A percentile compares a stretch with the other conserved stretches of the same genome.
Evolutionary conservation across 2,329 filamentous ascomycete species (phyloP).

Genomic region (Elsinoe batatas): DNA sequence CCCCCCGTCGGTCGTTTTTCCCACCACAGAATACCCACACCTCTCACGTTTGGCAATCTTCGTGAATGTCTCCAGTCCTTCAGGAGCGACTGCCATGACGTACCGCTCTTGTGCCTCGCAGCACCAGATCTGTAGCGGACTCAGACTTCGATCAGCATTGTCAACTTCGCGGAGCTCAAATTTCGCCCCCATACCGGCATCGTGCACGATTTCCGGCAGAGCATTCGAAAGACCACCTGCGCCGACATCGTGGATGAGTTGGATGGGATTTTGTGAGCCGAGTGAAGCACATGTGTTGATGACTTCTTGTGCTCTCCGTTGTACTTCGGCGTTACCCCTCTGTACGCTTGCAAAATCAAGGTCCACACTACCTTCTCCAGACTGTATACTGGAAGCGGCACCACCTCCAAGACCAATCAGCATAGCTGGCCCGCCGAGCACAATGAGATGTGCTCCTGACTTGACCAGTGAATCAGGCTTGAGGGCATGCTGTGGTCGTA

Average conservation of each 20-base stretch:
- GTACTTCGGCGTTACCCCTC: slow-evolving; percentile 92
- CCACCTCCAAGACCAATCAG: slow-evolving; percentile 92
- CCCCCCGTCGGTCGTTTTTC: slow-evolving; percentile 54
- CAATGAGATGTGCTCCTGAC: slow-evolving; percentile 80
- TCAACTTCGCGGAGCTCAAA: slow-evolving; percentile 95
- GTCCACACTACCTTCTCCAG: slow-evolving; percentile 79
- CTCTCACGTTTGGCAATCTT: slow-evolving; percentile 69
- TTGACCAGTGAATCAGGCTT: slow-evolving; percentile 73
- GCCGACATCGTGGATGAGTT: slow-evolving; percentile 95
- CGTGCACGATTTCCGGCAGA: slow-evolving; percentile 80
- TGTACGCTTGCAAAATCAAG: slow-evolving; percentile 97
- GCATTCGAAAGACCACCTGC: slow-evolving; percentile 81
- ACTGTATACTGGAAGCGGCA: slow-evolving; percentile 83
- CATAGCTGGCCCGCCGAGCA: slow-evolving; percentile 94
- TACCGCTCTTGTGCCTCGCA: slow-evolving; percentile 96
- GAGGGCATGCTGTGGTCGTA: slow-evolving; percentile 79
- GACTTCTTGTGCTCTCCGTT: slow-evolving; percentile 91
- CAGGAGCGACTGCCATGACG: slow-evolving; percentile 75
- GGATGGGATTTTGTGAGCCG: slow-evolving; percentile 77
- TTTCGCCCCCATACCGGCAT: slow-evolving; percentile 78
- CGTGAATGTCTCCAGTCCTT: slow-evolving; percentile 63
- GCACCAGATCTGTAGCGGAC: slow-evolving; percentile 94
- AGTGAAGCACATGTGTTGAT: slow-evolving; percentile 88
- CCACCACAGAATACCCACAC: slow-evolving; percentile 87
- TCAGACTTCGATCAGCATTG: slow-evolving; percentile 83